Base-by-base conservation (phyloP, 805 yeast genomes). In the Helenozyma baotianmanensis region DNA sequence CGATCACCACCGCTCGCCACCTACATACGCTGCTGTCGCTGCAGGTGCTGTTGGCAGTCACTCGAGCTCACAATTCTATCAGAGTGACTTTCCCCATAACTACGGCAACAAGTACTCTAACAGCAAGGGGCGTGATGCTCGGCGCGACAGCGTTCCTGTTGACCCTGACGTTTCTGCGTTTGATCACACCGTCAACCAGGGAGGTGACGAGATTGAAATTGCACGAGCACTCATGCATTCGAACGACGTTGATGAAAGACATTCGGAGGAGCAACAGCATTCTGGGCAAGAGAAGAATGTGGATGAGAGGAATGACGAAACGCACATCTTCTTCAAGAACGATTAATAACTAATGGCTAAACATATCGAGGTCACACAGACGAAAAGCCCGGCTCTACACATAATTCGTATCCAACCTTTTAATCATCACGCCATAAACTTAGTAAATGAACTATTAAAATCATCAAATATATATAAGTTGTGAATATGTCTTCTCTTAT, bases 171-270 rank as follows among this genome's bases (percentile, higher is more conserved):
- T 76, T 4, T 56, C 68, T 25, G 76, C 68, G 1, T 74, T 68
- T 42, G 48, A 47, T 24, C 48, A 47, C 27, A 33, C 18, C 12
- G 49, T 40, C 18, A 35, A 42, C 14, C 25, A 43, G 1, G 60
- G 65, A 6, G 76, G 73, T 5, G 76, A 71, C 30, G 82, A 76
- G 43, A 74, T 78, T 23, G 82, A 76, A 29, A 79, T 78, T 44
- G 84, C 85, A 1, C 60, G 81, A 26, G 85, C 82, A 0, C 58
- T 78, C 45, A 76, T 78, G 30, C 81, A 76, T 39, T 80, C 82
- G 0, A 75, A 70, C 42, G 76, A 66, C 32, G 63, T 49, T 10
- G 62, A 42, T 16, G 52, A 51, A 13, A 23, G 29, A 7, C 26
- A 38, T 21, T 32, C 6, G 19, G 37, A 16, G 15, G 17, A 13